Evolutionary conservation across 805 yeast species (phyloP), one percentile per base, ranked within the genome.

Genomic region (Candida dajiaensis): DNA sequence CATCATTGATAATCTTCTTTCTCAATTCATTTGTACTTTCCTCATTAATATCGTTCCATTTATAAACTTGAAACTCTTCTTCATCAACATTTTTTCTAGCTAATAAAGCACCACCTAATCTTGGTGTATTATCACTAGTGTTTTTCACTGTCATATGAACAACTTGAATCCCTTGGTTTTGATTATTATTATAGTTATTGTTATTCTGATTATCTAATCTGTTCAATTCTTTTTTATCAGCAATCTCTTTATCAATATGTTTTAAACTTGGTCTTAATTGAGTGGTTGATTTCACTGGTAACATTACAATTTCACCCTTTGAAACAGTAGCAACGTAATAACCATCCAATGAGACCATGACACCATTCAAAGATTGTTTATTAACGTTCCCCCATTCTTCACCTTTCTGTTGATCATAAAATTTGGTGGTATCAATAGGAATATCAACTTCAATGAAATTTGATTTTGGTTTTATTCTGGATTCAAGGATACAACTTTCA

Each of bases 241-340:
- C 78, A 50, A 66, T 59, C 45, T 73, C 67, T 37, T 74, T 80
- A 61, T 89, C 96, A 38, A 89, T 79, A 60, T 90, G 87, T 52
- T 75, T 77, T 67, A 94, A 88, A 55, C 77, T 76, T 3, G 97
- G 94, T 54, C 96, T 75, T 50, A 94, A 63, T 63, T 92, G 97
- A 0, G 84, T 78, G 0, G 85, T 78, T 19, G 80, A 73, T 31
- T 78, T 76, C 2, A 90, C 71, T 1, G 92, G 86, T 1, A 78
- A 65, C 50, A 92, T 63, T 42, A 85, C 79, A 8, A 89, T 57
- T 55, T 74, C 80, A 16, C 74, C 76, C 26, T 76, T 67, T 35
- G 62, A 56, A 36, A 75, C 63, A 40, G 67, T 64, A 0, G 76
- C 78, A 11, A 70, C 70, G 51, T 72, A 76, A 53, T 76, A 77